Evolutionary conservation across 1,284 basidiomycete species (phyloP), one percentile per base, ranked within the genome.

Genomic region (Fomitopsis palustris): DNA sequence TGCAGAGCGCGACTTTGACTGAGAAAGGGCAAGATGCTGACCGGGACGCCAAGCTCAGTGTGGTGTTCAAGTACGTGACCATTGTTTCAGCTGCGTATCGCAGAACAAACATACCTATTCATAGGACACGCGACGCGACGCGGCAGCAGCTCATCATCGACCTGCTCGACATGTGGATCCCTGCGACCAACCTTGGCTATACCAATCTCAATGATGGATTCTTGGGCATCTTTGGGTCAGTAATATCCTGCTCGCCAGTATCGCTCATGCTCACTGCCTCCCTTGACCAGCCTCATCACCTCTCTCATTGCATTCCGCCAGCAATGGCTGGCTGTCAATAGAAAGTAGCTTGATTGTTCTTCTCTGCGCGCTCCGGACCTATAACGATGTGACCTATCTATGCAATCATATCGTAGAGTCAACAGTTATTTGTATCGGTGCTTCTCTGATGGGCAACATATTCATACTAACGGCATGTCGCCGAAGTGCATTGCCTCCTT

Each of bases 191-290:
- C 62, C 81, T 95, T 49, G 93, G 90, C 51, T 78, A 93, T 61
- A 82, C 90, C 64, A 83, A 85, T 67, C 70, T 97, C 65, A 95
- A 92, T 72, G 96, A 99, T 62, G 96, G 96, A 47, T 70, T 86
- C 19, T 76, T 96, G 37, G 95, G 95, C 60, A 77, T 90, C 59
- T 83, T 92, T 66, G 95, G 95, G 91, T 95, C 68, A 66, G 84
- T 76, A 12, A 10, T 21, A 58, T 53, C 21, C 9, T 10, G 7
- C 21, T 17, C 12, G 12, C 17, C 29, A 21, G 9, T 38, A 10
- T 55, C 23, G 7, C 17, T 39, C 4, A 49, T 53, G 31, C 61
- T 63, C 39, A 70, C 38, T 2, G 19, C 27, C 37, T 35, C 55
- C 23, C 49, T n/a, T 27, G n/a, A 53, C 12, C 60, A 88, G 87